These are phyloP conservation scores for Sanguinoderma infundibulare DNA, from an alignment of 1,284 basidiomycete species.

Conservation along the genomic window DNA sequence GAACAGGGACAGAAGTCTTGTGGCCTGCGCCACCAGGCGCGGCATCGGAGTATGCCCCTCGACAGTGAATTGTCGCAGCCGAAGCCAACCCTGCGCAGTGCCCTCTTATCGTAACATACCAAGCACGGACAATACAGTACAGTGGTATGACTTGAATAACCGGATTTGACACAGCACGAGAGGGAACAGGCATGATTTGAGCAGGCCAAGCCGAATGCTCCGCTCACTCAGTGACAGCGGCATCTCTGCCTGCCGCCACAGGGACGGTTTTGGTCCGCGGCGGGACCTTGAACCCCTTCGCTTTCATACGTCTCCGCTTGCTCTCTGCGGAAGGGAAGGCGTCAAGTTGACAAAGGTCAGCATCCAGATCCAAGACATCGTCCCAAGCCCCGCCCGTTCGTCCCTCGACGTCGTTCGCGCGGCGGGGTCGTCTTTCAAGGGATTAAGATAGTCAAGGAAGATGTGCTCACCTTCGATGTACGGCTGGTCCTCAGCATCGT, in stretches of 20 bases:
- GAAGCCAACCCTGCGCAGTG: neutral
- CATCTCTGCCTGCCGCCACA: slow-evolving; percentile 18
- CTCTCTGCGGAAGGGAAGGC: slow-evolving; percentile 49
- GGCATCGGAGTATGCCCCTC: neutral
- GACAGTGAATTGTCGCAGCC: neutral
- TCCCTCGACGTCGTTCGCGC: neutral
- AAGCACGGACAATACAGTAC: neutral
- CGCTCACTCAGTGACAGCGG: slow-evolving; percentile 27
- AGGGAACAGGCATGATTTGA: neutral
- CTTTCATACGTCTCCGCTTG: slow-evolving; percentile 74
- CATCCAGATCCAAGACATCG: slow-evolving; percentile 4
- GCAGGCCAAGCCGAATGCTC: neutral
- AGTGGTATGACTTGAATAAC: neutral
- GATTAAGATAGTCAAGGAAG: too few species aligned
- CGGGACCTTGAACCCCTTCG: slow-evolving; percentile 71
- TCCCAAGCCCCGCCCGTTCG: neutral
- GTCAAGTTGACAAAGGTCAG: slow-evolving; percentile 4
- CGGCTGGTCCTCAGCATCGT: slow-evolving; percentile 70
- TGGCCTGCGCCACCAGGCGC: neutral
- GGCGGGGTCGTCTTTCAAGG: too few species aligned
- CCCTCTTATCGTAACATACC: neutral
- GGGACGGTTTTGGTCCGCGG: slow-evolving; percentile 42
- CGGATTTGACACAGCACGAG: slow-evolving; percentile 3
- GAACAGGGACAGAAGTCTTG: neutral
- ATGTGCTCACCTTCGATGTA: slow-evolving; percentile 67